Evolutionary conservation across 495 filamentous ascomycete species (phyloP).

Genomic region (Staphylotrichum longicolle): DNA sequence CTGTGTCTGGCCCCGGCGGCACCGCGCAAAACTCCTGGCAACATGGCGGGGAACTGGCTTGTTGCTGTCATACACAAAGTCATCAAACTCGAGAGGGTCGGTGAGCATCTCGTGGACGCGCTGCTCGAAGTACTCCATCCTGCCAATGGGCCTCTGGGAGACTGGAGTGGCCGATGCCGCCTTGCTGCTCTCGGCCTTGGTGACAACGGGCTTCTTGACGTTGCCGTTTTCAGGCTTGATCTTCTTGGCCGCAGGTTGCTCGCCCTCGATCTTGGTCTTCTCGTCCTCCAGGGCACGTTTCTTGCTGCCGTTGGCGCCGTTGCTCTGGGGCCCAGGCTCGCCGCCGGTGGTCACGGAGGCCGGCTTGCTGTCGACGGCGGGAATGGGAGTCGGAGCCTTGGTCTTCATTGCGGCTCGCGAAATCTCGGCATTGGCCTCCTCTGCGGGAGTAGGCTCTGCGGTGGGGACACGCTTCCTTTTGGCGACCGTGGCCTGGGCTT

Average conservation of each 20-base stretch:
- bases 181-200: conserved; percentile 10
- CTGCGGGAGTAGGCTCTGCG: not conserved
- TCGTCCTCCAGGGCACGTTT: conserved; percentile 17
- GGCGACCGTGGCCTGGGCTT: not conserved
- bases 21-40: conserved; percentile 10
- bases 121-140: conserved; percentile 22
- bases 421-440: not conserved
- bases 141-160: not conserved
- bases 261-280: conserved; percentile 7
- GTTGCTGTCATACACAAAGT: conserved; percentile 26
- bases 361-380: not conserved
- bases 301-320: not conserved
- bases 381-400: not conserved
- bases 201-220: not conserved
- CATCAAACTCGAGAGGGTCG: conserved; percentile 33
- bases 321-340: not conserved
- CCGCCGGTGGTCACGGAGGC: too few relatives aligned
- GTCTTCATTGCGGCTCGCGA: not conserved
- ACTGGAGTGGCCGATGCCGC: not conserved
- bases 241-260: not conserved
- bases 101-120: conserved; percentile 28
- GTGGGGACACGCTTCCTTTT: not conserved
- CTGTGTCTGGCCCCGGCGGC: conserved; percentile 7
- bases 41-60: conserved; percentile 2
- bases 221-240: not conserved